Percentiles rank a stretch among this genome's conserved stretches.
phyloP scores from a whole-genome alignment of 768 basidiomycete species.

The Lactarius hengduanensis region DNA sequence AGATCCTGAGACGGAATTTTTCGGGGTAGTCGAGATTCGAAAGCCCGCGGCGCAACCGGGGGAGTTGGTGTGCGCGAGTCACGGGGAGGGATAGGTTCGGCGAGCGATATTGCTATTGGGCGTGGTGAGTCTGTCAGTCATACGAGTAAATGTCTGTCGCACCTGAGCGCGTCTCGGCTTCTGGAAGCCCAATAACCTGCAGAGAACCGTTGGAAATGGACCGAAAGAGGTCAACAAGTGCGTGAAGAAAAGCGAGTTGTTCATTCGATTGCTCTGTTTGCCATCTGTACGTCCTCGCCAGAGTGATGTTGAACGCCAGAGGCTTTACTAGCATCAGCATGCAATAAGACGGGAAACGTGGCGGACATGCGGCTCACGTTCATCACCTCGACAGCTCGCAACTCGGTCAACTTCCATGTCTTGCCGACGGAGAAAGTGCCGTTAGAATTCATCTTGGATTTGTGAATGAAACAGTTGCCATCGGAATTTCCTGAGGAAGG shows the following conservation, averaged over 20 bases:
- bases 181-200: constrained; percentile 58
- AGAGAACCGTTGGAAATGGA: constrained; percentile 41
- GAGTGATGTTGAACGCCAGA: constrained; percentile 70
- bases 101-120: constrained; percentile 5
- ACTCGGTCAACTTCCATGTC: constrained; percentile 86
- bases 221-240: constrained; percentile 61
- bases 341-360: constrained; percentile 2
- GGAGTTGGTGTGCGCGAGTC: constrained; percentile 23
- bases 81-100: constrained; percentile 4
- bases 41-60: not conserved
- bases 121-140: not conserved
- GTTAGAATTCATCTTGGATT: constrained; percentile 94
- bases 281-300: constrained; percentile 91
- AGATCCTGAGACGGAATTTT: constrained; percentile 7
- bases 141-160: constrained; percentile 26
- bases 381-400: constrained; percentile 74
- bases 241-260: constrained; percentile 68
- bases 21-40: constrained; percentile 6
- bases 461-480: constrained; percentile 79
- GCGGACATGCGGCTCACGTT: constrained; percentile 28
- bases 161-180: constrained; percentile 41
- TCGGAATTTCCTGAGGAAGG: constrained; percentile 52
- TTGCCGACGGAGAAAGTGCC: constrained; percentile 96
- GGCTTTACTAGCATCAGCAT: constrained; percentile 42
- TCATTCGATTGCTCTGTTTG: constrained; percentile 73